Evolutionary conservation across 164 flowering plant genomes (phyloP).

Genomic region (Paratinospora sagittata): DNA sequence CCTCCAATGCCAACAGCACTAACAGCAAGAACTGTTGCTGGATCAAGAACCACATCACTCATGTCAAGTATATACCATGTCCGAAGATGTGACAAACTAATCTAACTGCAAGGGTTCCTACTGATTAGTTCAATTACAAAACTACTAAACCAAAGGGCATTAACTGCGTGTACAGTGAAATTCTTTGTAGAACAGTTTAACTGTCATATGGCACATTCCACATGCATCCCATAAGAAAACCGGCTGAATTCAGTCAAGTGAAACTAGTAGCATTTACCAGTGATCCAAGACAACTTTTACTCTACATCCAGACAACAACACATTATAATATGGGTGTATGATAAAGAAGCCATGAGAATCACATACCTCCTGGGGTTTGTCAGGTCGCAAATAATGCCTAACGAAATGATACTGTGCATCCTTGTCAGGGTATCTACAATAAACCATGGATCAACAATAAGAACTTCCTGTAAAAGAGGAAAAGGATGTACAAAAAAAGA

Average conservation of each 20-base stretch:
- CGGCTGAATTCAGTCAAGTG: not conserved
- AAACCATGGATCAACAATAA: conserved; percentile 10
- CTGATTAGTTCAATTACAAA: not conserved
- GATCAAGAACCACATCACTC: not conserved
- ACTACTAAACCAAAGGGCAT: not conserved
- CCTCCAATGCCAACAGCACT: not conserved
- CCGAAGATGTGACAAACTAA: not conserved
- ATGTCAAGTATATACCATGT: not conserved
- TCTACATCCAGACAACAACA: not conserved
- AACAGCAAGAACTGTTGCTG: not conserved
- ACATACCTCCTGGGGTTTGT: conserved; percentile 67
- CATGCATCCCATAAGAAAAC: not conserved
- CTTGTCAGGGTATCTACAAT: conserved; percentile 70
- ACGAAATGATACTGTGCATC: conserved; percentile 87
- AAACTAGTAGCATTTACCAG: not conserved
- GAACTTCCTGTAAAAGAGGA: conserved; percentile 2
- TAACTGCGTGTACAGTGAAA: too few species aligned
- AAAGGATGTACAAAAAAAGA: conserved; percentile 8
- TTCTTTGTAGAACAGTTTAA: too few species aligned
- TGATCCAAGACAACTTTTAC: not conserved
- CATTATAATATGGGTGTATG: not conserved
- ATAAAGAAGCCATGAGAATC: not conserved
- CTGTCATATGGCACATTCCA: not conserved
- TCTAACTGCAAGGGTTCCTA: not conserved
- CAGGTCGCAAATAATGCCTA: conserved; percentile 74